A percentile compares a stretch with the other conserved stretches of the same genome.
These are phyloP conservation scores for Cryptococcus depauperatus DNA, from an alignment of 1,284 basidiomycete species.

Conservation along the genomic window DNA sequence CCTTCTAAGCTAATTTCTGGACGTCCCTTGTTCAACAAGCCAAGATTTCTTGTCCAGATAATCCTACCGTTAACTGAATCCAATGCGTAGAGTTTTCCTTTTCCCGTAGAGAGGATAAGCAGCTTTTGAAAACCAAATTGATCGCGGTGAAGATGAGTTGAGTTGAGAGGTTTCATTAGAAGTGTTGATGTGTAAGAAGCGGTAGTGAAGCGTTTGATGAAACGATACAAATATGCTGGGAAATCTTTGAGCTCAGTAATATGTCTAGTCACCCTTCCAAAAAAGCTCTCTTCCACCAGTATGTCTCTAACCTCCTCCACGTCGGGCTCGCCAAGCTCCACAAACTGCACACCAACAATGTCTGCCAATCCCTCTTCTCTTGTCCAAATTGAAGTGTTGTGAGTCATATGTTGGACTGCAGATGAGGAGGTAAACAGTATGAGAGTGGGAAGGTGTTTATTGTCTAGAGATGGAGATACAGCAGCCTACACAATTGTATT, in stretches of 20 bases:
- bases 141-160: constrained; percentile 54
- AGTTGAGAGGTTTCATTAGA: constrained; percentile 41
- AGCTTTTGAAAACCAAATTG: constrained; percentile 82
- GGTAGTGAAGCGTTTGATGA: constrained; percentile 62
- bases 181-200: constrained; percentile 57
- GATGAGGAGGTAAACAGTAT: constrained; percentile 69
- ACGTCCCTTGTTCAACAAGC: constrained; percentile 24
- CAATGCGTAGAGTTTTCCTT: constrained; percentile 73
- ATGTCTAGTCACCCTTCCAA: constrained; percentile 55
- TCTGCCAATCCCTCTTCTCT: constrained; percentile 73
- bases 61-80: constrained; percentile 69
- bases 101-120: constrained; percentile 61
- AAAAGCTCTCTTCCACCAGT: constrained; percentile 53
- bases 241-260: constrained; percentile 55
- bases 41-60: constrained; percentile 62
- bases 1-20: constrained; percentile 30
- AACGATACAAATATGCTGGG: constrained; percentile 60
- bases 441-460: constrained; percentile 17
- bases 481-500: constrained; percentile 16
- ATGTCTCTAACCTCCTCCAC: constrained; percentile 46
- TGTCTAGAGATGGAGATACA: constrained; percentile 12
- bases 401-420: constrained; percentile 66
- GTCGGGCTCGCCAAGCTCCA: constrained; percentile 68
- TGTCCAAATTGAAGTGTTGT: constrained; percentile 57
- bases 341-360: constrained; percentile 58